phyloP scores from a whole-genome alignment of 2,329 filamentous ascomycete genomes.

The Cladosporium sphaerospermum region DNA sequence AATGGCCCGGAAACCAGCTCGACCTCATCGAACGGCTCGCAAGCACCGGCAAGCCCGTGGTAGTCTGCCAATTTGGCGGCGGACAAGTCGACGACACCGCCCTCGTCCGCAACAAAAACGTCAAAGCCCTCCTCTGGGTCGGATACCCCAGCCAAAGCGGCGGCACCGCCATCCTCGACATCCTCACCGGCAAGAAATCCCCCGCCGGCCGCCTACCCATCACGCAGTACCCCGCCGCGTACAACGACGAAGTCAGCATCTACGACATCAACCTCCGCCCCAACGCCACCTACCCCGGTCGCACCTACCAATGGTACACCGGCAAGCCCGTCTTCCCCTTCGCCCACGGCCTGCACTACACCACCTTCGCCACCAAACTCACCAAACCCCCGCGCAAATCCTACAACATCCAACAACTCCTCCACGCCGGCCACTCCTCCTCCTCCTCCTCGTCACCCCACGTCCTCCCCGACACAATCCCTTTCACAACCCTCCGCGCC shows the following conservation, averaged over 20 bases:
- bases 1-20: constrained; percentile 39
- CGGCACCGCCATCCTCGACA: constrained; percentile 36
- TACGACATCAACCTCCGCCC: constrained; percentile 31
- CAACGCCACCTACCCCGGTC: constrained; percentile 31
- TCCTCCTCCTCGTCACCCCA: neutral
- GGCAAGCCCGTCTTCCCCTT: constrained; percentile 37
- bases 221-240: constrained; percentile 33
- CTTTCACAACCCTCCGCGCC: constrained; percentile 28
- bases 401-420: constrained; percentile 32
- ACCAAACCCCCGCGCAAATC: constrained; percentile 13
- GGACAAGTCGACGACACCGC: constrained; percentile 39
- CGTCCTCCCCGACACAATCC: neutral
- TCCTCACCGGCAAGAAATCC: constrained; percentile 35
- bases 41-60: constrained; percentile 32
- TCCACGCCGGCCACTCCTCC: constrained; percentile 13
- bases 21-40: constrained; percentile 35
- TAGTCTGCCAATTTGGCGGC: constrained; percentile 34
- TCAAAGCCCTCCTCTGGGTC: constrained; percentile 39
- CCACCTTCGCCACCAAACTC: constrained; percentile 30
- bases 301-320: constrained; percentile 41
- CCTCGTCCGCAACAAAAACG: constrained; percentile 33
- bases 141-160: constrained; percentile 42
- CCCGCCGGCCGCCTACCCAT: constrained; percentile 37
- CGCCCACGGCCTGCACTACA: constrained; percentile 41
- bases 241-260: constrained; percentile 26